These are phyloP conservation scores for Coemansia sp. DNA, from an alignment of 192 early-diverging fungal species.

Conservation along the genomic window DNA sequence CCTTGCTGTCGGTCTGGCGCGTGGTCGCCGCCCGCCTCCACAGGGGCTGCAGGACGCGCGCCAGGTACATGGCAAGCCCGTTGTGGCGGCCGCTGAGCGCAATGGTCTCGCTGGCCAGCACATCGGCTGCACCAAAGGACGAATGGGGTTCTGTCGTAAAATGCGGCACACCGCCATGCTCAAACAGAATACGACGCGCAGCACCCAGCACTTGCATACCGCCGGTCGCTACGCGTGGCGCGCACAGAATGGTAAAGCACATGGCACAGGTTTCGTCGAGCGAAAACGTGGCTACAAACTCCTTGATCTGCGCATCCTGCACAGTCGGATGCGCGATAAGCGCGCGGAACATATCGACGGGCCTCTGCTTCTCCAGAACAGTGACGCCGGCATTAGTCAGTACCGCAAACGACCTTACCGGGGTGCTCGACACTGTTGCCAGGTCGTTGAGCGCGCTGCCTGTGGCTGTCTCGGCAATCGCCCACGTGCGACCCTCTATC, in stretches of 20 bases:
- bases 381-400: constrained; percentile 75
- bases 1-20: neutral
- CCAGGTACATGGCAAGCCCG: constrained; percentile 74
- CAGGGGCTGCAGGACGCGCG: constrained; percentile 68
- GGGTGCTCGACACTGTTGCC: constrained; percentile 57
- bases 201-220: constrained; percentile 34
- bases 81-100: constrained; percentile 71
- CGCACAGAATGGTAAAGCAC: constrained; percentile 75
- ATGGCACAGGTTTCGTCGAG: constrained; percentile 78
- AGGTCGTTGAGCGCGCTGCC: constrained; percentile 64
- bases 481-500: constrained; percentile 82
- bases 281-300: constrained; percentile 62
- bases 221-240: constrained; percentile 3
- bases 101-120: constrained; percentile 27
- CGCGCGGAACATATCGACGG: constrained; percentile 70
- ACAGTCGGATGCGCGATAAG: constrained; percentile 56
- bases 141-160: constrained; percentile 28
- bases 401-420: constrained; percentile 66
- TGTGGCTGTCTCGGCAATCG: constrained; percentile 63
- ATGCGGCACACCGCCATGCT: constrained; percentile 49
- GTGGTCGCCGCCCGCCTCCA: constrained; percentile 61
- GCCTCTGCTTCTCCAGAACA: constrained; percentile 70
- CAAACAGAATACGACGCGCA: constrained; percentile 45
- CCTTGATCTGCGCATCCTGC: constrained; percentile 42
- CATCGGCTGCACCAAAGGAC: constrained; percentile 10